Conservation (phyloP, 495 filamentous ascomycete genomes). For the Aspergillus kassunensis region DNA sequence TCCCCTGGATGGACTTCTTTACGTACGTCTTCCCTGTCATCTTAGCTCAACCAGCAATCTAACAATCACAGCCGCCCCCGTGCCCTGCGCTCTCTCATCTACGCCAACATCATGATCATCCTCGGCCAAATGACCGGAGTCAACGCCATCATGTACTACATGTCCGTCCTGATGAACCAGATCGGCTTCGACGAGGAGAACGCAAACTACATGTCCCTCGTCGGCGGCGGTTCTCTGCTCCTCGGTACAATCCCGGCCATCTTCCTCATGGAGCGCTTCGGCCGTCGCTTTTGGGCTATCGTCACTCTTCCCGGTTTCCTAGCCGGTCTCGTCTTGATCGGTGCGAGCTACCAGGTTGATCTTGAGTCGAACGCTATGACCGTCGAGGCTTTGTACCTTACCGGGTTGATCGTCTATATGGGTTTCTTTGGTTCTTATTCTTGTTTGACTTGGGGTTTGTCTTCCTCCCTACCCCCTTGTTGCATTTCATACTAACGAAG, state of each 20-base stretch:
- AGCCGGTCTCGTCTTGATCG: slow-evolving; percentile 54
- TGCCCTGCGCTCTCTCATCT: slow-evolving; percentile 55
- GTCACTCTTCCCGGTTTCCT: slow-evolving; percentile 60
- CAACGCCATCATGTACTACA: slow-evolving; percentile 62
- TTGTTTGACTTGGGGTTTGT: slow-evolving; percentile 50
- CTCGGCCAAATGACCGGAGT: slow-evolving; percentile 60
- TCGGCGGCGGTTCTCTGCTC: slow-evolving; percentile 55
- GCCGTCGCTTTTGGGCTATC: slow-evolving; percentile 59
- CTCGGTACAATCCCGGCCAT: slow-evolving; percentile 57
- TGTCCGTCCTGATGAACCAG: slow-evolving; percentile 52
- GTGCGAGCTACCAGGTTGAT: slow-evolving; percentile 48
- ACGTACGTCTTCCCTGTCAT: slow-evolving; percentile 23
- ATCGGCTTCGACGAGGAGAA: slow-evolving; percentile 51
- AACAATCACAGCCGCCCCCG: slow-evolving; percentile 33
- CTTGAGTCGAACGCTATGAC: slow-evolving; percentile 30
- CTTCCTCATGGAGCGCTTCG: slow-evolving; percentile 57
- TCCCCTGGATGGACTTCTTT: slow-evolving; percentile 60
- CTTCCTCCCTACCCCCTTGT: not conserved
- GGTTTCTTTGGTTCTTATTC: slow-evolving; percentile 62
- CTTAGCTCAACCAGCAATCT: not conserved
- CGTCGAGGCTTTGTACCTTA: slow-evolving; percentile 50
- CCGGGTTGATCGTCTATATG: slow-evolving; percentile 56
- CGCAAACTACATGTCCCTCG: slow-evolving; percentile 59
- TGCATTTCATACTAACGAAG: not conserved
- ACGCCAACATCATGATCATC: slow-evolving; percentile 61